A percentile compares a stretch with the other conserved stretches of the same genome.
These are phyloP conservation scores for Amanita polypyramis DNA, from an alignment of 768 basidiomycete genomes.

Conservation along the genomic window DNA sequence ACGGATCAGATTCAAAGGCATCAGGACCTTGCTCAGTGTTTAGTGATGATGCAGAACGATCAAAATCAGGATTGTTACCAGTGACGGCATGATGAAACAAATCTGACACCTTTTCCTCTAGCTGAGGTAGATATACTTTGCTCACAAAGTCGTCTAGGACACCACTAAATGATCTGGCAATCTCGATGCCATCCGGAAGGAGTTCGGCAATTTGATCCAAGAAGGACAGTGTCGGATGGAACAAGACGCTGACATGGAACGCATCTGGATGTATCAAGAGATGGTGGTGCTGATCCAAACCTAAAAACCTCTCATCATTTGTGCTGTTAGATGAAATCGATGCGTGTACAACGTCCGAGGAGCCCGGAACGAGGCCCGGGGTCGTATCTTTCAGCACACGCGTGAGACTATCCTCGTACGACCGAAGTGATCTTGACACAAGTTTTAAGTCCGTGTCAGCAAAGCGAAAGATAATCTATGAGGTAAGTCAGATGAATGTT, in stretches of 20 bases:
- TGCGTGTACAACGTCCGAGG: constrained; percentile 49
- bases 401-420: constrained; percentile 79
- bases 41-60: not conserved
- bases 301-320: constrained; percentile 65
- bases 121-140: constrained; percentile 84
- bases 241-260: constrained; percentile 90
- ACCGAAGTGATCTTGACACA: constrained; percentile 54
- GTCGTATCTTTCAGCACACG: constrained; percentile 81
- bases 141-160: constrained; percentile 90
- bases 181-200: constrained; percentile 64
- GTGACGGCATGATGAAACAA: constrained; percentile 82
- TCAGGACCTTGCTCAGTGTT: constrained; percentile 47
- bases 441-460: constrained; percentile 78
- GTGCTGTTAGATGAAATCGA: constrained; percentile 42
- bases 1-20: constrained; percentile 77
- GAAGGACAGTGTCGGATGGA: constrained; percentile 86
- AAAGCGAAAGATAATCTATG: constrained; percentile 82
- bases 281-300: constrained; percentile 71
- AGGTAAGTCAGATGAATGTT: not conserved
- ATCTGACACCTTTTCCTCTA: constrained; percentile 87
- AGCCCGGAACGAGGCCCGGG: constrained; percentile 80
- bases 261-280: constrained; percentile 83
- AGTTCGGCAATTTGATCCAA: constrained; percentile 61
- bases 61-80: constrained; percentile 27
- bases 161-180: constrained; percentile 51